These are phyloP conservation scores for Schwanniomyces polymorphus DNA, from an alignment of 805 yeast genomes.

Conservation along the genomic window DNA sequence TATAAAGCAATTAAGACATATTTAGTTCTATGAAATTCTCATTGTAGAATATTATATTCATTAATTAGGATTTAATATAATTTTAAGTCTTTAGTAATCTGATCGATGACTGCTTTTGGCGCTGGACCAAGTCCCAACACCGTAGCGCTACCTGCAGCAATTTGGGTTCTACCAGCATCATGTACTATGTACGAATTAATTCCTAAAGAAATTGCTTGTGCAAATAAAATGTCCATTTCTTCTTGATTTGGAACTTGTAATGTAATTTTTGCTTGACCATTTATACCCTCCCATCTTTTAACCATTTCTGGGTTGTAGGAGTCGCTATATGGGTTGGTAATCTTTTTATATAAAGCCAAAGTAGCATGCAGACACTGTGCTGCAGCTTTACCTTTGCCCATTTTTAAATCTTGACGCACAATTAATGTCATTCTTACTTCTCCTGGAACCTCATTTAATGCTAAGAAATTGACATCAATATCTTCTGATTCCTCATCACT, in stretches of 20 bases:
- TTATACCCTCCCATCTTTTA: conserved; percentile 67
- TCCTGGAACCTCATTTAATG: conserved; percentile 68
- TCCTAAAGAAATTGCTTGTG: conserved; percentile 76
- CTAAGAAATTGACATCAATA: conserved; percentile 57
- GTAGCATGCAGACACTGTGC: conserved; percentile 99
- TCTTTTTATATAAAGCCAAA: conserved; percentile 75
- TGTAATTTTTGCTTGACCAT: conserved; percentile 94
- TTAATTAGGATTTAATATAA: conserved; percentile 48
- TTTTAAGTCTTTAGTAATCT: conserved; percentile 76
- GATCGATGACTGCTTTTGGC: conserved; percentile 76
- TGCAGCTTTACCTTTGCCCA: conserved; percentile 95
- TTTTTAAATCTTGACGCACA: conserved; percentile 83
- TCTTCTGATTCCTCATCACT: conserved; percentile 39
- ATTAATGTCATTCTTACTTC: conserved; percentile 85
- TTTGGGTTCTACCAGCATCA: conserved; percentile 97
- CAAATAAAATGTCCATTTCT: conserved; percentile 72
- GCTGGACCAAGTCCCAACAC: conserved; percentile 98
- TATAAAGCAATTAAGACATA: not conserved
- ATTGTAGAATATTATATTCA: not conserved
- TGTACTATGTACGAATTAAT: conserved; percentile 80
- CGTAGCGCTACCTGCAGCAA: conserved; percentile 94
- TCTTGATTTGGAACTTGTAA: conserved; percentile 70
- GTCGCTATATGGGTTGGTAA: conserved; percentile 50
- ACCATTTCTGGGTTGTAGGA: conserved; percentile 64
- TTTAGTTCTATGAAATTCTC: not conserved